These are phyloP conservation scores for Blastobotrys peoriensis DNA, from an alignment of 805 yeast genomes.

Conservation along the genomic window DNA sequence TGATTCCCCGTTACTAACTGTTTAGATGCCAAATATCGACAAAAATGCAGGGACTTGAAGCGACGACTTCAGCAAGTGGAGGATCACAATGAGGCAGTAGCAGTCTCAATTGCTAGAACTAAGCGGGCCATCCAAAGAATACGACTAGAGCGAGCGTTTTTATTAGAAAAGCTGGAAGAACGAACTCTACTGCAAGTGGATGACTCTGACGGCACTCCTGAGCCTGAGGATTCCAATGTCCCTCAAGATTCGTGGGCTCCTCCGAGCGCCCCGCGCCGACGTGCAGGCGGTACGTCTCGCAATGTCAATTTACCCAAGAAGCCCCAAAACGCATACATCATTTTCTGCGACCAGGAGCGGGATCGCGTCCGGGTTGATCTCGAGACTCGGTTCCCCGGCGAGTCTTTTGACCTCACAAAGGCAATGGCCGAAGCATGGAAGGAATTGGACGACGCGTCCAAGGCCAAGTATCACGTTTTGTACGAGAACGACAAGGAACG, in stretches of 20 bases:
- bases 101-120: constrained; percentile 72
- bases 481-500: constrained; percentile 75
- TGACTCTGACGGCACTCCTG: constrained; percentile 25
- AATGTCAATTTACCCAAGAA: constrained; percentile 85
- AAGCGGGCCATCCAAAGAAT: constrained; percentile 69
- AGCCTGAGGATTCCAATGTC: constrained; percentile 26
- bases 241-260: constrained; percentile 6
- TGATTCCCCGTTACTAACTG: too few relatives aligned
- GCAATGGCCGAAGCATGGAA: constrained; percentile 87
- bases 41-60: constrained; percentile 67
- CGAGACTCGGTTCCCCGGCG: constrained; percentile 45
- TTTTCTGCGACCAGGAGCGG: constrained; percentile 82
- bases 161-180: constrained; percentile 73
- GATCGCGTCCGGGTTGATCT: constrained; percentile 59
- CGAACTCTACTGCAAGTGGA: constrained; percentile 22
- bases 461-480: constrained; percentile 65
- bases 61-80: constrained; percentile 66
- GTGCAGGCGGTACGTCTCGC: constrained; percentile 34
- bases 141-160: constrained; percentile 73
- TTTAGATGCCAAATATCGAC: constrained; percentile 40
- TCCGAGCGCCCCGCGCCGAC: constrained; percentile 1
- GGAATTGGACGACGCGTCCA: constrained; percentile 55
- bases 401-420: constrained; percentile 58
- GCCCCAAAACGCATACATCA: constrained; percentile 84
- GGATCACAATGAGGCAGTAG: constrained; percentile 66